These are phyloP conservation scores for Aspergillus funiculosus DNA, from an alignment of 495 filamentous ascomycete species.

Conservation along the genomic window DNA sequence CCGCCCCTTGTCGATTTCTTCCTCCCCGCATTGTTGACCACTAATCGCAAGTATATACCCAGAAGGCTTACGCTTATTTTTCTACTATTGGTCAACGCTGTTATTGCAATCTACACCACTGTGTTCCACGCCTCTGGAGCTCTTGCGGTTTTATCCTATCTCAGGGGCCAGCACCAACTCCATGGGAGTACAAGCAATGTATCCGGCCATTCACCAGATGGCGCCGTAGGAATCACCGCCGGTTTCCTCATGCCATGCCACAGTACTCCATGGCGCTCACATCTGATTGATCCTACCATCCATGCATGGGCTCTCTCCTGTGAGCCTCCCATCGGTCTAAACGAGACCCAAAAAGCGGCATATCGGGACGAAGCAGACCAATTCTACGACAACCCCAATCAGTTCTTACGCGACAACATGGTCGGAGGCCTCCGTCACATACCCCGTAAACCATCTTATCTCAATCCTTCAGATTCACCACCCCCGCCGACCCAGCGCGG, in stretches of 20 bases:
- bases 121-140: conserved; percentile 74
- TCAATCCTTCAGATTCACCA: conserved; percentile 1
- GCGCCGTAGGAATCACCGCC: conserved; percentile 49
- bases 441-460: conserved; percentile 38
- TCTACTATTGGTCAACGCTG: conserved; percentile 59
- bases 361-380: conserved; percentile 88
- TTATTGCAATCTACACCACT: conserved; percentile 68
- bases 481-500: conserved; percentile 4
- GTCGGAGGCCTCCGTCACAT: conserved; percentile 35
- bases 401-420: conserved; percentile 55
- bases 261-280: conserved; percentile 92
- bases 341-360: conserved; percentile 44
- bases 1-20: conserved; percentile 63
- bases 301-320: conserved; percentile 84
- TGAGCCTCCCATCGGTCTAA: conserved; percentile 74
- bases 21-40: conserved; percentile 35
- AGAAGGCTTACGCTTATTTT: conserved; percentile 51
- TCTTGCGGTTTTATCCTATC: conserved; percentile 62
- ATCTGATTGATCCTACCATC: conserved; percentile 67
- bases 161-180: conserved; percentile 63
- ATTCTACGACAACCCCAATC: conserved; percentile 66
- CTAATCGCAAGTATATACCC: conserved; percentile 28
- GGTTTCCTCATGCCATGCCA: conserved; percentile 98
- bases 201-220: neutral
- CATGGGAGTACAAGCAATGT: conserved; percentile 29